Conservation (phyloP, 176 grass and related monocot genomes). For the Avena eriantha region DNA sequence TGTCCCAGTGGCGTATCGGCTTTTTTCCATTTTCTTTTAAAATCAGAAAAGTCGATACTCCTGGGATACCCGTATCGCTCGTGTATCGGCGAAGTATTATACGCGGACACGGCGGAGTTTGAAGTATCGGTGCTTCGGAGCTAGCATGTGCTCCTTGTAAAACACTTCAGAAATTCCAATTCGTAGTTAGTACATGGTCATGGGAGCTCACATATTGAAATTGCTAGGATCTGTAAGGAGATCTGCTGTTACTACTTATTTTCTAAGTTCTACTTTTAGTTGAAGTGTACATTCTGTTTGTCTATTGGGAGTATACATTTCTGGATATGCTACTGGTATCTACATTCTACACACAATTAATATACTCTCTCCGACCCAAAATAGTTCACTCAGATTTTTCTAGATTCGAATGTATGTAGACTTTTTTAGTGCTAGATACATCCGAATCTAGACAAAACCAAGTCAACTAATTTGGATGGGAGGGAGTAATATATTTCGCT, state of each 20-base stretch:
- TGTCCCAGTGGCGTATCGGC: too few relatives aligned
- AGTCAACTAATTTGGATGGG: too few relatives aligned
- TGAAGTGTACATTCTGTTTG: not conserved
- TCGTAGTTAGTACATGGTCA: not conserved
- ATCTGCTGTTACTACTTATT: not conserved
- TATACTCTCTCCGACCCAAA: not conserved
- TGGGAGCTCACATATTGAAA: not conserved
- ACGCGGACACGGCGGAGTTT: too few relatives aligned
- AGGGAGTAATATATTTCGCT: not conserved
- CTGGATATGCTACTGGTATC: not conserved
- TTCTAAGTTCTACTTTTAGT: not conserved
- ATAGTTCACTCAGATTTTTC: too few relatives aligned
- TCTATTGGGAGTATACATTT: conserved; percentile 8
- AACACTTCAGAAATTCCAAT: not conserved
- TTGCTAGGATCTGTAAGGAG: not conserved
- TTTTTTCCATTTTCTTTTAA: too few relatives aligned
- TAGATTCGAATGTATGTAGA: too few relatives aligned
- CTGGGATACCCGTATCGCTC: too few relatives aligned
- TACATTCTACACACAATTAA: not conserved
- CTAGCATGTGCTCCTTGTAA: not conserved
- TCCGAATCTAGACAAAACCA: too few relatives aligned
- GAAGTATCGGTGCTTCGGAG: too few relatives aligned
- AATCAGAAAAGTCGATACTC: too few relatives aligned
- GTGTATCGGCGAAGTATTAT: too few relatives aligned
- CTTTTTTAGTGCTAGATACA: too few relatives aligned